These are phyloP conservation scores for Penicillium polonicum DNA, from an alignment of 2,329 filamentous ascomycete species.

Conservation along the genomic window DNA sequence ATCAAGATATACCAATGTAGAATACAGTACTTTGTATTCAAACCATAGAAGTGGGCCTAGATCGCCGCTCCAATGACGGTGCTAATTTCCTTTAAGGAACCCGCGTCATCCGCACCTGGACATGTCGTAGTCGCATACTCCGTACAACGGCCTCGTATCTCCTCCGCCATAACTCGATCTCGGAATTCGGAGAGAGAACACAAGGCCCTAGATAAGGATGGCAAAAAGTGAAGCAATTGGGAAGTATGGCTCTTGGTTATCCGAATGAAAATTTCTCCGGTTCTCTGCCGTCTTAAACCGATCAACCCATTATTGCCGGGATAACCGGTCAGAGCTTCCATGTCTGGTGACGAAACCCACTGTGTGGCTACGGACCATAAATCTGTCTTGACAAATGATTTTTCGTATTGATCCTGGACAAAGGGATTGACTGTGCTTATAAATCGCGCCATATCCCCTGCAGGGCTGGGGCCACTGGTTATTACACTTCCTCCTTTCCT, in stretches of 20 bases:
- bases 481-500: not conserved
- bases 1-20: not conserved
- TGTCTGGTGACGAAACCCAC: slow-evolving; percentile 27
- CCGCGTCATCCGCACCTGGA: slow-evolving; percentile 23
- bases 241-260: slow-evolving; percentile 6
- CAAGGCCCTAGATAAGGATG: not conserved
- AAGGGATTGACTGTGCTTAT: slow-evolving; percentile 22
- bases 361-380: slow-evolving; percentile 20
- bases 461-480: not conserved
- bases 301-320: slow-evolving; percentile 20
- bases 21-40: slow-evolving; percentile 15
- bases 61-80: slow-evolving; percentile 27
- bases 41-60: slow-evolving; percentile 22
- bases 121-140: not conserved
- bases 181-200: not conserved
- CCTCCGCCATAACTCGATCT: not conserved
- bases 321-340: slow-evolving; percentile 24
- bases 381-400: slow-evolving; percentile 14
- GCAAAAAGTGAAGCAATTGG: slow-evolving; percentile 5
- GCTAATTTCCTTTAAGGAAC: slow-evolving; percentile 21
- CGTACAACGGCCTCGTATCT: not conserved
- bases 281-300: slow-evolving; percentile 15
- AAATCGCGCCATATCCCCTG: slow-evolving; percentile 16
- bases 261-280: slow-evolving; percentile 4
- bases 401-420: slow-evolving; percentile 17